Conservation (phyloP, 495 filamentous ascomycete species). For the Stereocaulon alpinum region DNA sequence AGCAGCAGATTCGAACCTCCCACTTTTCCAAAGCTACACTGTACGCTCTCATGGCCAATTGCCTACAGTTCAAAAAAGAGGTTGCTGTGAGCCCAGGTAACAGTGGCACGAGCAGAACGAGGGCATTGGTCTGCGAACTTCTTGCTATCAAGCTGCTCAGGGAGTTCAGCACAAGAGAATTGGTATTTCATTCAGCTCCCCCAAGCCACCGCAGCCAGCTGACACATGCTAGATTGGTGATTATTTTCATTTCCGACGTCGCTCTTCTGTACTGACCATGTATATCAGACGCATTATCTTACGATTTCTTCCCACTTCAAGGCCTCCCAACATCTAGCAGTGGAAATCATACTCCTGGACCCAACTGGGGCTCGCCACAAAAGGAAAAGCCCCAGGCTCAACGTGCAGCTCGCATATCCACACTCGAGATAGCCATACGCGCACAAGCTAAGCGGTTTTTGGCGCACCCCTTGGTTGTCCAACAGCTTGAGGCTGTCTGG, state of each 20-base stretch:
- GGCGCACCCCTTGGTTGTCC: conserved; percentile 78
- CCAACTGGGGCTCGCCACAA: conserved; percentile 28
- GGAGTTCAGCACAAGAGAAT: conserved; percentile 77
- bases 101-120: conserved; percentile 67
- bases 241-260: background rate
- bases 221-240: conserved; percentile 21
- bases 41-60: conserved; percentile 87
- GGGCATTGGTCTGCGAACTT: conserved; percentile 80
- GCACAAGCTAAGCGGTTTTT: conserved; percentile 83
- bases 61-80: conserved; percentile 86
- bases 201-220: conserved; percentile 3
- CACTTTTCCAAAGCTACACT: conserved; percentile 79
- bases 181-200: conserved; percentile 32
- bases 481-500: conserved; percentile 93
- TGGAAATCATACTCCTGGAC: conserved; percentile 24
- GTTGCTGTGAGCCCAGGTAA: conserved; percentile 68
- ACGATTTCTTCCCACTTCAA: conserved; percentile 89
- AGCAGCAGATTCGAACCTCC: conserved; percentile 65
- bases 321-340: conserved; percentile 45
- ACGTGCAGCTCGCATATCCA: conserved; percentile 62
- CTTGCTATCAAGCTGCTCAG: conserved; percentile 83
- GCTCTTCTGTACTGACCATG: conserved; percentile 2
- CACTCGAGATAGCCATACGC: conserved; percentile 83
- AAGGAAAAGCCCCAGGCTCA: conserved; percentile 34
- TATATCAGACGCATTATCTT: conserved; percentile 73